These are phyloP conservation scores for Suillus fuscotomentosus DNA, from an alignment of 768 basidiomycete genomes.

Conservation along the genomic window DNA sequence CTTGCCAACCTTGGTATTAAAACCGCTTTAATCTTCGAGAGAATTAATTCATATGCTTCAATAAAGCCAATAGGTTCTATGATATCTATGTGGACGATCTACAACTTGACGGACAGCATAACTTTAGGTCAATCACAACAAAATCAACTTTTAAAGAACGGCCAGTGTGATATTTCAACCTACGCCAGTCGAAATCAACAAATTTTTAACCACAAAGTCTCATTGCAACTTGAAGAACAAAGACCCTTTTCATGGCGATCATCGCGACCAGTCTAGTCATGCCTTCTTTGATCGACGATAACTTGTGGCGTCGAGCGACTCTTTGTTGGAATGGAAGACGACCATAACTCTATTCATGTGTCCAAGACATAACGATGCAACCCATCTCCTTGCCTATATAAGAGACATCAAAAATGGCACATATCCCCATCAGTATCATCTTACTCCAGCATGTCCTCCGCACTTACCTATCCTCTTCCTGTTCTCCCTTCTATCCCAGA, in stretches of 20 bases:
- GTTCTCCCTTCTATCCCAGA: slow-evolving; percentile 8
- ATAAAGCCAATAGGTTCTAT: background rate
- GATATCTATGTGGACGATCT: background rate
- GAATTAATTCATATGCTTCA: background rate
- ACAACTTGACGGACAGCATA: background rate
- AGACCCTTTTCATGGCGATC: background rate
- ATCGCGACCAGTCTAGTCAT: background rate
- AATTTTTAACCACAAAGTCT: background rate
- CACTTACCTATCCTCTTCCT: slow-evolving; percentile 5
- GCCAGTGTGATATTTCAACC: background rate
- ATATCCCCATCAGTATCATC: background rate
- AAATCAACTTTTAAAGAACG: background rate
- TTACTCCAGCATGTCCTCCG: background rate
- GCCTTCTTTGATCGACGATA: background rate
- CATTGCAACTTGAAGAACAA: background rate
- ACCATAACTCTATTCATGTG: background rate
- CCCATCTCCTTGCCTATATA: background rate
- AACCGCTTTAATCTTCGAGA: background rate
- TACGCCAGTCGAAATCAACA: background rate
- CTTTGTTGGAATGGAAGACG: background rate
- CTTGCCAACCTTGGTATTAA: too few species aligned
- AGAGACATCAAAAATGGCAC: background rate
- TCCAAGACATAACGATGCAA: background rate
- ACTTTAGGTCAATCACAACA: background rate
- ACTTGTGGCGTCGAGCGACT: background rate